Conservation (phyloP, 257 asterid genomes). For the Solanum tarijense region DNA sequence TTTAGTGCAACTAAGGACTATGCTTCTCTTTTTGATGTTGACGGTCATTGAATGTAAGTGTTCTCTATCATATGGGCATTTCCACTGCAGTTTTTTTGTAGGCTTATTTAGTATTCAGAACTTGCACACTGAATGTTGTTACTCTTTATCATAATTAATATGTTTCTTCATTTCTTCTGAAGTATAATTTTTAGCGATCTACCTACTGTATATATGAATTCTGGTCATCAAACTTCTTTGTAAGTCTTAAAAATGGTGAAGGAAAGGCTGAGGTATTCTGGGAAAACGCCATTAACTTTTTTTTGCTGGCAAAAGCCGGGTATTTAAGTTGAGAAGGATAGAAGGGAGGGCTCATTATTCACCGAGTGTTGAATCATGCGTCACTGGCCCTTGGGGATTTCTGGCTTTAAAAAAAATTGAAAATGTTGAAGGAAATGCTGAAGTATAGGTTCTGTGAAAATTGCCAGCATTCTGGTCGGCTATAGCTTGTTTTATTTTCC, state of each 20-base stretch:
- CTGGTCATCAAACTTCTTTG: neutral
- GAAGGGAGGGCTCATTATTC: neutral
- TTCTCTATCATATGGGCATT: neutral
- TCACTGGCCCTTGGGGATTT: neutral
- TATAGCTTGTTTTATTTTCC: neutral
- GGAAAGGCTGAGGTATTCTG: neutral
- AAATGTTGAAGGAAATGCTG: neutral
- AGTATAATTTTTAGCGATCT: neutral
- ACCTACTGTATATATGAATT: neutral
- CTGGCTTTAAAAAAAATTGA: neutral
- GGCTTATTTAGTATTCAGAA: neutral
- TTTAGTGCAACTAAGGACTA: slow-evolving; percentile 86
- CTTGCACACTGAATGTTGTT: neutral
- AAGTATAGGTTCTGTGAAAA: neutral
- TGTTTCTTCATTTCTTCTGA: neutral
- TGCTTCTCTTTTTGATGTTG: slow-evolving; percentile 90
- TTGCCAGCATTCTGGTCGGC: neutral
- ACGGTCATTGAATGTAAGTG: slow-evolving; percentile 96
- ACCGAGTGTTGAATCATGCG: neutral
- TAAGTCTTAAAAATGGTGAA: neutral
- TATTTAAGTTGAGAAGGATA: neutral
- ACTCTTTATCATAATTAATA: neutral
- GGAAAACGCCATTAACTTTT: neutral
- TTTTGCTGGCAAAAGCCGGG: neutral
- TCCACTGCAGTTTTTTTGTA: neutral